phyloP scores from a whole-genome alignment of 1,139 yeast genomes.

The Lodderomyces metapsilosis region DNA sequence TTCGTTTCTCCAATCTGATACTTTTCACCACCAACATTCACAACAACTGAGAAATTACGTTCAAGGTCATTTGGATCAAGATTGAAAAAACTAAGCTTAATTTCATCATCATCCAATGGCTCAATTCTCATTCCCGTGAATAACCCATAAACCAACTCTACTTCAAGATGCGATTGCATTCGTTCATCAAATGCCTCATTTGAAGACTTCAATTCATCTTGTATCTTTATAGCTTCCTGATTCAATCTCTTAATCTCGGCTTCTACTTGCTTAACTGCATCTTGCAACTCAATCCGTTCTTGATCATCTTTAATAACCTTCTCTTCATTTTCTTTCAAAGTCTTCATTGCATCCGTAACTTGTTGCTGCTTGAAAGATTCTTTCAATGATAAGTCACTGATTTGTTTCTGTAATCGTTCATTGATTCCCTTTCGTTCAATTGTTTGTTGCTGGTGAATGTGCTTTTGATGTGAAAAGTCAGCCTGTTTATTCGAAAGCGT shows the following conservation, averaged over 20 bases:
- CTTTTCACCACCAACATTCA: conserved; percentile 35
- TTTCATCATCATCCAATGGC: conserved; percentile 34
- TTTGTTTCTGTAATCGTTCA: neutral
- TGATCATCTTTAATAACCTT: conserved; percentile 27
- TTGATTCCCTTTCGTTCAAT: conserved; percentile 5
- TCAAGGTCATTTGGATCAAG: conserved; percentile 41
- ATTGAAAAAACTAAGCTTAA: conserved; percentile 42
- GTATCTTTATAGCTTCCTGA: conserved; percentile 16
- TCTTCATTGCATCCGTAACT: conserved; percentile 3
- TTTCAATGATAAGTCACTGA: conserved; percentile 1
- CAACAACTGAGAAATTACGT: conserved; percentile 35
- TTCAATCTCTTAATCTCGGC: conserved; percentile 26
- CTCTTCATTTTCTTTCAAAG: conserved; percentile 23
- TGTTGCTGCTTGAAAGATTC: neutral
- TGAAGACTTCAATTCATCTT: conserved; percentile 6
- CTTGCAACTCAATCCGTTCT: conserved; percentile 22
- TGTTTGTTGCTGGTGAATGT: conserved; percentile 5
- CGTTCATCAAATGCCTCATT: conserved; percentile 7
- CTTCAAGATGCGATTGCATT: conserved; percentile 30
- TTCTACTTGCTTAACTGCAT: conserved; percentile 24
- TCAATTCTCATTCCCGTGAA: conserved; percentile 47
- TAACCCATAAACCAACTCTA: conserved; percentile 42
- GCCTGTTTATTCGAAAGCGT: conserved; percentile 9
- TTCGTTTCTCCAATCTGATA: conserved; percentile 29
- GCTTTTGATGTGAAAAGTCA: conserved; percentile 6